Percentiles rank a stretch among this genome's conserved stretches.
These are phyloP conservation scores for Annulohypoxylon nitens DNA, from an alignment of 495 filamentous ascomycete genomes.

Conservation along the genomic window DNA sequence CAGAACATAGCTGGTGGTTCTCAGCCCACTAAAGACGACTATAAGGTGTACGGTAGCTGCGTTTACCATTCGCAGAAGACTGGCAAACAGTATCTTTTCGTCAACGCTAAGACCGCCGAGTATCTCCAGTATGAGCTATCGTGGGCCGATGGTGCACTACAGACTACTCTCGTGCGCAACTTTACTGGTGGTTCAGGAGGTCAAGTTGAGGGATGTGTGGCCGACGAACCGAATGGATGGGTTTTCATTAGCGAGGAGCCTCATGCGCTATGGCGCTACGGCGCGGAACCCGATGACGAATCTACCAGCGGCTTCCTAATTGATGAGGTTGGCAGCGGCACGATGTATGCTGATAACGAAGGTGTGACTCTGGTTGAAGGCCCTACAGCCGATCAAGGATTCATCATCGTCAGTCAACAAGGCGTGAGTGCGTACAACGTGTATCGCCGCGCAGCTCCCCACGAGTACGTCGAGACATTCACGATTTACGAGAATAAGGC, in stretches of 20 bases:
- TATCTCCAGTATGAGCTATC: conserved; percentile 54
- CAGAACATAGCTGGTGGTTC: conserved; percentile 47
- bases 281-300: conserved; percentile 51
- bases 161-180: conserved; percentile 51
- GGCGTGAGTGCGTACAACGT: conserved; percentile 55
- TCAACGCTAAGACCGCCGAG: conserved; percentile 54
- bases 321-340: conserved; percentile 49
- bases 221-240: conserved; percentile 54
- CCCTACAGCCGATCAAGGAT: conserved; percentile 49
- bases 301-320: conserved; percentile 45
- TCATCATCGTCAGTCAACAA: conserved; percentile 55
- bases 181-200: conserved; percentile 53
- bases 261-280: conserved; percentile 53
- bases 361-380: conserved; percentile 55
- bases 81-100: conserved; percentile 55
- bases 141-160: conserved; percentile 45
- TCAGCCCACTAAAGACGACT: conserved; percentile 49
- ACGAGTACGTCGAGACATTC: conserved; percentile 53
- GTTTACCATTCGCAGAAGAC: conserved; percentile 46
- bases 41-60: conserved; percentile 47
- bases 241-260: conserved; percentile 55
- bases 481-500: conserved; percentile 45
- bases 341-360: conserved; percentile 53
- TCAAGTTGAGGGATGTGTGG: conserved; percentile 56
- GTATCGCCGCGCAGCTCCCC: conserved; percentile 51